Evolutionary conservation across 495 filamentous ascomycete species (phyloP).

Genomic region (Alectoria sarmentosa): DNA sequence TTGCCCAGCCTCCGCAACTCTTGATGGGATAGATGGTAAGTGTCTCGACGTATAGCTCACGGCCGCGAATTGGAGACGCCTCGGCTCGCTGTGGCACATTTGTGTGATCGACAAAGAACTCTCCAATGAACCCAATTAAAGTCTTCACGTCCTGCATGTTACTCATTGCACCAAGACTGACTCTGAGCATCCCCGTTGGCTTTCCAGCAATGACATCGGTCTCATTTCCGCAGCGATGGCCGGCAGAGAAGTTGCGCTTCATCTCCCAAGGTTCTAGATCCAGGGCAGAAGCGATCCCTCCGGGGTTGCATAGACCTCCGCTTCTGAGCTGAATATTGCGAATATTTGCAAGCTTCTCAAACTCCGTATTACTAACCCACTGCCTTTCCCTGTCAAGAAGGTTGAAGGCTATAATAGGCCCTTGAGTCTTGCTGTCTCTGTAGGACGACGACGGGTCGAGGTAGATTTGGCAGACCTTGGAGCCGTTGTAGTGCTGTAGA

Average conservation of each 20-base stretch:
- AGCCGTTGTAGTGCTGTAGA: conserved; percentile 55
- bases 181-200: conserved; percentile 58
- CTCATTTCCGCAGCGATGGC: conserved; percentile 55
- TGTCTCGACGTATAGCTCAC: conserved; percentile 24
- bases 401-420: conserved; percentile 67
- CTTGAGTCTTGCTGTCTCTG: conserved; percentile 53
- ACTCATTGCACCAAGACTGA: conserved; percentile 67
- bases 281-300: conserved; percentile 44
- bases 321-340: conserved; percentile 60
- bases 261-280: conserved; percentile 49
- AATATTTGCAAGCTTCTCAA: conserved; percentile 57
- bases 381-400: conserved; percentile 46
- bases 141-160: conserved; percentile 51
- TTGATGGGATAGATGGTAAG: conserved; percentile 59
- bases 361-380: conserved; percentile 49
- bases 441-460: conserved; percentile 44
- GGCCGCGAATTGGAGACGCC: not conserved
- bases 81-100: not conserved
- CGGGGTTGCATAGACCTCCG: conserved; percentile 59
- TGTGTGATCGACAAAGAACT: conserved; percentile 39
- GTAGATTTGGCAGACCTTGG: conserved; percentile 53
- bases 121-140: conserved; percentile 50
- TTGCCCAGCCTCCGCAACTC: conserved; percentile 59
- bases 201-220: conserved; percentile 46
- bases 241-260: conserved; percentile 51